Evolutionary conservation across 2,329 filamentous ascomycete genomes (phyloP).

Genomic region (Pseudocercospora macadamiae): DNA sequence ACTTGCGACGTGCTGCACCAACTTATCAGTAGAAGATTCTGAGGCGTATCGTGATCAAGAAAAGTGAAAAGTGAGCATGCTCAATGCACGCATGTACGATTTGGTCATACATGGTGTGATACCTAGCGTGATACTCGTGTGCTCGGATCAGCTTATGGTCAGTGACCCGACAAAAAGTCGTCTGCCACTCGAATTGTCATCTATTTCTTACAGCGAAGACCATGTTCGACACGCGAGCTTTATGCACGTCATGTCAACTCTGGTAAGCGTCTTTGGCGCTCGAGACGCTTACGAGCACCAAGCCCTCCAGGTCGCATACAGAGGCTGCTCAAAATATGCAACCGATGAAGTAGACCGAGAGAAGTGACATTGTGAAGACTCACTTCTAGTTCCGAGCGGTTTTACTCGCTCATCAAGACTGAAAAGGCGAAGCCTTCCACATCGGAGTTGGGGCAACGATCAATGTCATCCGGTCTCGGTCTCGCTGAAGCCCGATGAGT

Average conservation of each 20-base stretch:
- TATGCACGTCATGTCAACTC: not conserved
- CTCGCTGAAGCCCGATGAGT: not conserved
- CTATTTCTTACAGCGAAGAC: not conserved
- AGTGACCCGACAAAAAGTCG: not conserved
- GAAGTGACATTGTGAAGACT: too few relatives aligned
- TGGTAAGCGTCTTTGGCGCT: not conserved
- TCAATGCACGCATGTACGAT: not conserved
- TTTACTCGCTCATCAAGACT: too few relatives aligned
- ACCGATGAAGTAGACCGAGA: too few relatives aligned
- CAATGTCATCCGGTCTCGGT: too few relatives aligned
- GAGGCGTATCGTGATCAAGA: not conserved
- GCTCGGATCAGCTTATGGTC: not conserved
- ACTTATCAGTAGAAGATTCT: not conserved
- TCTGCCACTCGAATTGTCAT: not conserved
- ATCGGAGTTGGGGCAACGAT: too few relatives aligned
- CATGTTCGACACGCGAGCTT: not conserved
- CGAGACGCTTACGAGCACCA: too few relatives aligned
- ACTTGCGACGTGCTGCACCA: not conserved
- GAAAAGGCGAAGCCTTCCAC: too few relatives aligned
- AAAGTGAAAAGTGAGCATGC: not conserved
- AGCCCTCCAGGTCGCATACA: too few relatives aligned
- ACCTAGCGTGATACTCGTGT: not conserved
- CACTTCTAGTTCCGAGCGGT: too few relatives aligned
- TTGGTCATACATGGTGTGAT: slow-evolving; percentile 4
- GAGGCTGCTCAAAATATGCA: too few relatives aligned